phyloP scores from a whole-genome alignment of 169 alveolate genomes.

The Besnoitia besnoiti region DNA sequence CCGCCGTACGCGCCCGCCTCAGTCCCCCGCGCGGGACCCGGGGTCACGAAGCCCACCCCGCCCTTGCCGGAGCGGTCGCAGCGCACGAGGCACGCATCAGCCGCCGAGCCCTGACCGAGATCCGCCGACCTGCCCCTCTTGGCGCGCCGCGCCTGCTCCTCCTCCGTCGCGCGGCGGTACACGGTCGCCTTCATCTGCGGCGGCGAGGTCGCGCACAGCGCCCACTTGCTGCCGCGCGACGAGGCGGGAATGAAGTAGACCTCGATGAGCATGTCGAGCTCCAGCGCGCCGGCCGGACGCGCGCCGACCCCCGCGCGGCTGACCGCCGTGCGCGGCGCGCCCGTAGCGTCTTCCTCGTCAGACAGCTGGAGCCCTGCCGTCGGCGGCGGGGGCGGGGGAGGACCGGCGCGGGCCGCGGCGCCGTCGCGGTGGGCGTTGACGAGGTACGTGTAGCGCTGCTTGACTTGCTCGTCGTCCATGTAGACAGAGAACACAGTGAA shows the following conservation, averaged over 20 bases:
- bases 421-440: background rate
- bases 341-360: too few relatives aligned
- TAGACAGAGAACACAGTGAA: background rate
- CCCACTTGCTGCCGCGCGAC: background rate
- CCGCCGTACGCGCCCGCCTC: background rate
- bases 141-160: background rate
- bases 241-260: background rate
- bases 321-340: background rate
- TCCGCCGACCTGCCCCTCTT: too few relatives aligned
- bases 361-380: background rate
- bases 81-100: background rate
- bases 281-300: conserved; percentile 15
- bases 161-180: background rate
- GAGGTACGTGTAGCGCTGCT: background rate
- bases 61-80: background rate
- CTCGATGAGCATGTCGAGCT: background rate
- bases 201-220: background rate
- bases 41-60: background rate
- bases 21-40: background rate
- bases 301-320: background rate
- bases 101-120: too few relatives aligned
- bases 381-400: background rate
- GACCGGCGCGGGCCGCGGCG: background rate
- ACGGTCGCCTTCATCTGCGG: background rate
- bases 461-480: background rate